Percentiles rank a stretch among this genome's conserved stretches.
Conservation (phyloP, 2,329 filamentous ascomycete species). For the Xylariaceae sp. region DNA sequence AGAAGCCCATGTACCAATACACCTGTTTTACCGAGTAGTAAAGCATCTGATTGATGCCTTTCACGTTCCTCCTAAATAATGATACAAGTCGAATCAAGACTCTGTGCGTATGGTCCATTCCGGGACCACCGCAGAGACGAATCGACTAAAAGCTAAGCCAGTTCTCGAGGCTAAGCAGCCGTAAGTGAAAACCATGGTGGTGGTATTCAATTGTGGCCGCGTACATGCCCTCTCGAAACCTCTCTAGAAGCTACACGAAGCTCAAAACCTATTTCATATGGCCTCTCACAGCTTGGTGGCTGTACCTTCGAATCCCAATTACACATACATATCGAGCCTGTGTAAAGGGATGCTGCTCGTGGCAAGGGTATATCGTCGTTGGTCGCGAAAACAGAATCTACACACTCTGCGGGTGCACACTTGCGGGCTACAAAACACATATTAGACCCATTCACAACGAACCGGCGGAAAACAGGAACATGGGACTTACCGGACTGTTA, state of each 20-base stretch:
- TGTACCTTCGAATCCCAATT: not conserved
- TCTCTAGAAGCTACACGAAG: not conserved
- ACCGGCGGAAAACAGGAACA: slow-evolving; percentile 25
- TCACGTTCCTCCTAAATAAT: slow-evolving; percentile 13
- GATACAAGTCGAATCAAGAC: slow-evolving; percentile 7
- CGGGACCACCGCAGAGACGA: slow-evolving; percentile 10
- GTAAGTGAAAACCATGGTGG: not conserved
- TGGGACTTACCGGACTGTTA: slow-evolving; percentile 77
- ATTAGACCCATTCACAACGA: slow-evolving; percentile 11
- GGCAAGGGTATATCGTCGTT: slow-evolving; percentile 2
- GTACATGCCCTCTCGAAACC: not conserved
- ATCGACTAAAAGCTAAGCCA: slow-evolving; percentile 7
- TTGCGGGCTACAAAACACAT: slow-evolving; percentile 42
- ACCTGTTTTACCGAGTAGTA: slow-evolving; percentile 10
- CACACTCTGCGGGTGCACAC: slow-evolving; percentile 53
- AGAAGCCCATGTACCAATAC: slow-evolving; percentile 19
- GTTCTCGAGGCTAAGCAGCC: slow-evolving; percentile 1
- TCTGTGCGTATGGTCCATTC: slow-evolving; percentile 8
- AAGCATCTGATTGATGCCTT: slow-evolving; percentile 4
- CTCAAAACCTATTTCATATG: slow-evolving; percentile 5
- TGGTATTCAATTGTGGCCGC: slow-evolving; percentile 1
- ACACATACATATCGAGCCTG: slow-evolving; percentile 3
- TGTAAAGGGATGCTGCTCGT: not conserved
- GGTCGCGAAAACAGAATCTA: slow-evolving; percentile 26
- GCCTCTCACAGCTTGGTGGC: slow-evolving; percentile 1